Evolutionary conservation across 306 rosid genomes (phyloP), one percentile per base, ranked within the genome.

Genomic region (Vigna hirtella): DNA sequence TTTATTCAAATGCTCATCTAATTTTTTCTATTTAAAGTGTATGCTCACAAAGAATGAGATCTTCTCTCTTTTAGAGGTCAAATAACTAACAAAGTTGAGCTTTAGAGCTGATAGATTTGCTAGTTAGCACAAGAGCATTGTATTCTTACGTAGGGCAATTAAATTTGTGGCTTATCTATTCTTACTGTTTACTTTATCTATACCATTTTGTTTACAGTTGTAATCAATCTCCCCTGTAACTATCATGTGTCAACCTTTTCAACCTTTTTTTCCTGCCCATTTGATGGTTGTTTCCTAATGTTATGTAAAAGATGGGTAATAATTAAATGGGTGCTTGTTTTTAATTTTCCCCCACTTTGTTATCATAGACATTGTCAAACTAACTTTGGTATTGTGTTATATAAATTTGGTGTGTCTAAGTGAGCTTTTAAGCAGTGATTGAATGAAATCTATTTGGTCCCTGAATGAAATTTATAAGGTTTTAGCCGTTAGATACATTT

Each of bases 121-220:
- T 58, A 58, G 17, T 26, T 58, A 58, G 64, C 64, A 57, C 36
- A 22, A 57, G 24, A 11, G 64, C 17, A 58, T 58, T 58, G 30
- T 5, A 58, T 58, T 58, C 65, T 58, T 5, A 34, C n/a, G 13
- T 11, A 58, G 64, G 38, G 64, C 13, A 58, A 24, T 57, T 22
- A 10, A 22, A 57, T 22, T 57, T 58, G 64, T 58, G 36, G 36
- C 38, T 11, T 12, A 24, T 26, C n/a, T 58, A 26, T 24, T 58
- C 38, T 58, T 58, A 12, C n/a, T 26, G 17, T 58, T 58, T 12
- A 24, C 65, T 26, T 57, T 2, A 26, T 58, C 38, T 26, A 38
- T 58, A 57, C 64, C 12, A 22, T 24, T 58, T 58, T 58, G 40
- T 58, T 58, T 5, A 57, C 24, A 12, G 17, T 58, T 58, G 13